Base-by-base conservation (phyloP, 2,329 filamentous ascomycete species). In the Cordyceps pruinosa region DNA sequence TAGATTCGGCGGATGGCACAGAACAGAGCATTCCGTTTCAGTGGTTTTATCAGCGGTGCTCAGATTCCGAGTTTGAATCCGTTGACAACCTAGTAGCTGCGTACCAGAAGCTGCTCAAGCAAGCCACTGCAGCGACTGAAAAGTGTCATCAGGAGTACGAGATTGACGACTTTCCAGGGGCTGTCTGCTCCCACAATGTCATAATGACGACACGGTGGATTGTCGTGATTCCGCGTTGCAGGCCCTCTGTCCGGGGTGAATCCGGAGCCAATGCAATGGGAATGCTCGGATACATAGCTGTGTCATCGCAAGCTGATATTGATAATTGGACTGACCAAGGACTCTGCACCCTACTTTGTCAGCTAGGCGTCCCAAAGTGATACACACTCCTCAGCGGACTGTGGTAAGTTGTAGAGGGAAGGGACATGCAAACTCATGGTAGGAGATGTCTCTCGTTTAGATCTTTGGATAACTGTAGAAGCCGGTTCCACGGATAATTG, bases 141-240 rank as follows among this genome's bases (percentile, higher is more conserved):
- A 21, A 42, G 3, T 23, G 49, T 45, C 17, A 45, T 45, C 17
- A 45, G 58, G 17, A 51, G 42, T 9, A 51, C 59, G 13, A 25
- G 48, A 15, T 48, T 58, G 47, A 50, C 30, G 45, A 46, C 9
- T 61, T 34, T 1, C 34, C 37, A 6, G 47, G 58, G 52, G 26
- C 61, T 34, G 59, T 62, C 35, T 50, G 66, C 54, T 71, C 76
- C 5, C 78, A 81, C 61, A 80, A 79, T 58, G 66, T 79, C 13
- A 62, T 77, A 2, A 63, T 80, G 45, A 72, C 72, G 58, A 66
- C 68, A 28, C 67, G 71, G 25, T 74, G 73, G 68, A 71, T 81
- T 23, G 62, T 80, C n/a, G 72, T 80, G 2, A 70, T 80, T 25
- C 77, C 78, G 4, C 67, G 78, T 25, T 66, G 69, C 15, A 63